Evolutionary conservation across 75 land plant species (phyloP), one percentile per base, ranked within the genome.

Genomic region (Isoetes taiwanensis): DNA sequence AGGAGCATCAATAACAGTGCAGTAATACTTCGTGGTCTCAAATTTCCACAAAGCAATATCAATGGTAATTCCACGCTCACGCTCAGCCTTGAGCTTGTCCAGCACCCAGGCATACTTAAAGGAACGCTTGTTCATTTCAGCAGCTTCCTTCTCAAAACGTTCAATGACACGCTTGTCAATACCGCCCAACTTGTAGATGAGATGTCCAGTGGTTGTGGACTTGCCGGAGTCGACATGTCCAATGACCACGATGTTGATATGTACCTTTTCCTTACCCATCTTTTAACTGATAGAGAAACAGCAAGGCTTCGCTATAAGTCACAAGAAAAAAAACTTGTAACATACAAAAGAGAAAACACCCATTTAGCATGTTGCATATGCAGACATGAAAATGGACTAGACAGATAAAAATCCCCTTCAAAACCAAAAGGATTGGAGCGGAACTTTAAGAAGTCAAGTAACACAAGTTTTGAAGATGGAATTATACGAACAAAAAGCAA

Each of bases 231-330:
- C 78, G 34, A 75, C 78, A 67, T 75, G 78, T 17, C 78, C 78
- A 58, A 76, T 76, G 34, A 79, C 82, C 72, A 79, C 82, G 66
- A 79, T 79, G 75, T 72, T 79, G 72, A 79, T 79, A 31, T 76
- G 79, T 32, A 56, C 29, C 66, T 76, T 76, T 54, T 79, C 82
- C 65, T 79, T 79, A 30, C 81, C 81, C 81, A 78, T 78, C n/a
- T n/a, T n/a, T n/a, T n/a, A n/a, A n/a, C n/a, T n/a, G n/a, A n/a
- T n/a, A n/a, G n/a, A n/a, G n/a, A n/a, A n/a, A n/a, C n/a, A n/a
- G n/a, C n/a, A n/a, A n/a, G n/a, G n/a, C n/a, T n/a, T n/a, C n/a
- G n/a, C n/a, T n/a, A n/a, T n/a, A n/a, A n/a, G n/a, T n/a, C n/a
- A n/a, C n/a, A n/a, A n/a, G n/a, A n/a, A n/a, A n/a, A n/a, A n/a